Evolutionary conservation across 108 stramenopile genomes (phyloP), one percentile per base, ranked within the genome.

Genomic region (Fistulifera solaris): DNA sequence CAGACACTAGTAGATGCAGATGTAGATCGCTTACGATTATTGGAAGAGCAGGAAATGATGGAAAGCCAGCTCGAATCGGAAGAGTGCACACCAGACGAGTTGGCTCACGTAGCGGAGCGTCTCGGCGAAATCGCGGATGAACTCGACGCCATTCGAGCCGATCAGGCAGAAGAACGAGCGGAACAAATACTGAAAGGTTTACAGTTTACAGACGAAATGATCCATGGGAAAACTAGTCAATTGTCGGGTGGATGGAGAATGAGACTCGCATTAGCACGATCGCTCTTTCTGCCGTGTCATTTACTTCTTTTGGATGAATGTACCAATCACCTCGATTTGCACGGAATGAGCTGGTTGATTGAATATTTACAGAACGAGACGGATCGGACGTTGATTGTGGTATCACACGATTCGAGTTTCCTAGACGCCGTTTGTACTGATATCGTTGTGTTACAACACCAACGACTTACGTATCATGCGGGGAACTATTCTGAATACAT

Each of bases 231-330:
- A 8, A 88, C 87, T 2, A 56, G 61, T 11, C 75, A 71, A 14
- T 67, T 94, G 23, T 83, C 82, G 25, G 96, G 96, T 45, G 96
- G 96, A 13, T 95, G 94, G 96, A 71, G 93, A 38, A 93, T 97
- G 93, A 78, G 94, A 59, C 76, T 94, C 28, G 86, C 89, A 25
- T 56, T 94, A 22, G 90, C 91, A 26, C 65, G 70, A 27, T 90
- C 95, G 46, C 66, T 80, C 25, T 85, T 75, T 63, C 62, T 66
- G 11, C 65, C 63, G 46, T 48, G 68, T 45, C 93, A 95, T 61
- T 56, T 97, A 46, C 62, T 97, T n/a, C 59, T 95, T 14, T 71
- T 96, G 38, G 95, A 96, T 62, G 95, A 96, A 58, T 75, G 76
- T 17, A 94, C 95, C 31, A 94, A 95, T 70, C 96, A 97, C 68